Evolutionary conservation across 805 yeast genomes (phyloP), one percentile per base, ranked within the genome.

Genomic region (Cyberlindnera meyerae): DNA sequence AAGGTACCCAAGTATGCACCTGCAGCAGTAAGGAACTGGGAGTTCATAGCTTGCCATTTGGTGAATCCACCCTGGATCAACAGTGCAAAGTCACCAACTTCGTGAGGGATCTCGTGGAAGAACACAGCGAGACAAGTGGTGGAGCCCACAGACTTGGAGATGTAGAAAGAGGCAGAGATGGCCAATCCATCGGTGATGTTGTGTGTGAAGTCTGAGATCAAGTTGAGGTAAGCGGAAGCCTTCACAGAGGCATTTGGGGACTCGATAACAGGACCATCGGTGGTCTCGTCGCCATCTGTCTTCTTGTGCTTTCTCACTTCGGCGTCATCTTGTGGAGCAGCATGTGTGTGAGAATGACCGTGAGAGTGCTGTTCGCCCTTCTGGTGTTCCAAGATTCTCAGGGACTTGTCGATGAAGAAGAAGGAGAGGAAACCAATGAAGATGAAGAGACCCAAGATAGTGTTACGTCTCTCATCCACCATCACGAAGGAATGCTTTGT

Each of bases 21-120:
- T 16, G 69, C 39, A 1, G 83, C 79, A 3, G 88, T 79, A 24
- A 79, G 49, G 36, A 79, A 67, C 58, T 82, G 89, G 0, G 84
- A 76, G 36, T 67, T 68, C 69, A 80, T 67, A 3, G 86, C 87
- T 44, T 76, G 76, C 57, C 74, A 60, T 57, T 77, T 77, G 15
- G 83, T 66, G 46, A 78, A 73, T 0, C 90, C 90, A 16, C 80
- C 79, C 49, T 78, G 77, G 43, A 79, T 71, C 42, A 83, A 62
- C 18, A 83, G 62, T 0, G 88, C 89, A 60, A 79, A 83, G 52
- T 83, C 93, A 32, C 90, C 89, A 43, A 83, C 72, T 52, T 82
- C 87, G 54, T 83, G 93, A 6, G 93, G 93, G 33, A 82, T 73
- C 55, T 83, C 93, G 55, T 83, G 93, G 58, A 79, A 71, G 43